Percentiles rank a stretch among this genome's conserved stretches.
These are phyloP conservation scores for Filobasidium uniguttulatum DNA, from an alignment of 1,284 basidiomycete genomes.

Conservation along the genomic window DNA sequence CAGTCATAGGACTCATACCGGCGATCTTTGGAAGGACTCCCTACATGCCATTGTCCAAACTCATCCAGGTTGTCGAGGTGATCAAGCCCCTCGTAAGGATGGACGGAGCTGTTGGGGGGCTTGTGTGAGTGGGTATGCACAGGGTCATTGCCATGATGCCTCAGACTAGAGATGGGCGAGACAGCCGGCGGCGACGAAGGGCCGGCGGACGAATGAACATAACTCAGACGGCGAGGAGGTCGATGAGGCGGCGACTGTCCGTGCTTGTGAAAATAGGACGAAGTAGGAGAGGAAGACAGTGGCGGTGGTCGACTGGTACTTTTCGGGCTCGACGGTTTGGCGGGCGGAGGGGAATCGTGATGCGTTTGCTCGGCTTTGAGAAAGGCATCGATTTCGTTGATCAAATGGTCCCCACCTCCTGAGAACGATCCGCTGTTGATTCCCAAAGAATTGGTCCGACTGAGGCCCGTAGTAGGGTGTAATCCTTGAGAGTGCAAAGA, in stretches of 20 bases:
- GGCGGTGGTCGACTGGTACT: no score
- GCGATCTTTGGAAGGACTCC: neutral
- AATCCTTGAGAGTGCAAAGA: no score
- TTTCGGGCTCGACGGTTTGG: no score
- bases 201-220: conserved; percentile 1
- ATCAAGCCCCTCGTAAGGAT: neutral
- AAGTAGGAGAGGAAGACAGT: neutral
- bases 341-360: no score
- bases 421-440: no score
- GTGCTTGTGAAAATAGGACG: neutral
- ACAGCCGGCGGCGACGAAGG: conserved; percentile 10
- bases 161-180: neutral
- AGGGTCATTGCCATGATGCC: no score
- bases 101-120: neutral
- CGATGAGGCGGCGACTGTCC: conserved; percentile 12
- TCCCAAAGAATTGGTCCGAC: no score
- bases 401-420: neutral
- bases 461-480: no score
- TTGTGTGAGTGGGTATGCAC: neutral
- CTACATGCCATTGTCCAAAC: neutral
- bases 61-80: neutral
- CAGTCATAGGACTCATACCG: no score
- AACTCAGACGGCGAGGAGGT: conserved; percentile 12
- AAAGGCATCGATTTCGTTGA: neutral
- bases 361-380: neutral